These are phyloP conservation scores for Tulasnella sp. DNA, from an alignment of 768 basidiomycete genomes.

Conservation along the genomic window DNA sequence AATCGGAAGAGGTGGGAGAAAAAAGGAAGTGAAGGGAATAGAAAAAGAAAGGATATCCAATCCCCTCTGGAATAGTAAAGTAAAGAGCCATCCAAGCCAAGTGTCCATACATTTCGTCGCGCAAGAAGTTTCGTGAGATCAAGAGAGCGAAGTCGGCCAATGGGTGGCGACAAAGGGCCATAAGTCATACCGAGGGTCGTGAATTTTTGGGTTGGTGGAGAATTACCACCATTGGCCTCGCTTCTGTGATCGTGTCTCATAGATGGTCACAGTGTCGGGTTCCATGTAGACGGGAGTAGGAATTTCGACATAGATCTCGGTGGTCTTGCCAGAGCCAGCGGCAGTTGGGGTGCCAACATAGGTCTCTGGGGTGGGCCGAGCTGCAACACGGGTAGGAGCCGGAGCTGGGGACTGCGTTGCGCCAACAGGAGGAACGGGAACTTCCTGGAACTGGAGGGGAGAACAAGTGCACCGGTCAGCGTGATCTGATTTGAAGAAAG, in stretches of 20 bases:
- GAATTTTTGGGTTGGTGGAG: background rate
- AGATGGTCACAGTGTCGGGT: slow-evolving; percentile 19
- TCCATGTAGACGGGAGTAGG: slow-evolving; percentile 19
- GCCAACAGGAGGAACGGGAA: slow-evolving; percentile 15
- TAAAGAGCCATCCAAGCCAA: slow-evolving; percentile 10
- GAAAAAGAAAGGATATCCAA: slow-evolving; percentile 14
- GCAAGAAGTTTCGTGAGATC: slow-evolving; percentile 6
- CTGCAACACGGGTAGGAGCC: slow-evolving; percentile 32
- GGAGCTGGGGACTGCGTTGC: slow-evolving; percentile 26
- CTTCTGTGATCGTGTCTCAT: background rate
- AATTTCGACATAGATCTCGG: slow-evolving; percentile 23
- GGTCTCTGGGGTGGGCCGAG: slow-evolving; percentile 30
- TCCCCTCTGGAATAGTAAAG: slow-evolving; percentile 8
- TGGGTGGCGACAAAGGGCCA: background rate
- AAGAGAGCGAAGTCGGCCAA: background rate
- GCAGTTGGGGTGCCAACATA: slow-evolving; percentile 23
- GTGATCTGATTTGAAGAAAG: slow-evolving; percentile 7
- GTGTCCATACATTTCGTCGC: background rate
- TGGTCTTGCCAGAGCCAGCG: slow-evolving; percentile 12
- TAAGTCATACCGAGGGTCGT: background rate
- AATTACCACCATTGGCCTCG: slow-evolving; percentile 3
- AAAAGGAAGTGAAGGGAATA: background rate
- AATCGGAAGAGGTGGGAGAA: slow-evolving; percentile 18
- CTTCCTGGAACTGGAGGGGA: background rate
- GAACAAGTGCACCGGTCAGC: slow-evolving; percentile 12